These are phyloP conservation scores for Lepidium didymum DNA, from an alignment of 345 rosid species.

Conservation along the genomic window DNA sequence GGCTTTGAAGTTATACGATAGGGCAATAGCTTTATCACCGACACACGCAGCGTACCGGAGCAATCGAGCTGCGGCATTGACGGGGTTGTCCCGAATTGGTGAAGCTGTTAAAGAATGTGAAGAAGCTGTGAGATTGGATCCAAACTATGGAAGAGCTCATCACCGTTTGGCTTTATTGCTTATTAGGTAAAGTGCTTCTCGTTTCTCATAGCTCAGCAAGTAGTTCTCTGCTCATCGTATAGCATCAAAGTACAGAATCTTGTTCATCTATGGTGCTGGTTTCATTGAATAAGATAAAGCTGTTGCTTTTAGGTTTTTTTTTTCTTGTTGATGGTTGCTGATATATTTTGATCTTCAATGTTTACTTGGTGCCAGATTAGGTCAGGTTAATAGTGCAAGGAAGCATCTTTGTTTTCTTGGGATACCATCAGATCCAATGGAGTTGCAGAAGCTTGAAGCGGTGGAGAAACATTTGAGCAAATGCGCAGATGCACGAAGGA, in stretches of 20 bases:
- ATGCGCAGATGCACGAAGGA: constrained; percentile 65
- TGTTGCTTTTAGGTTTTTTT: background rate
- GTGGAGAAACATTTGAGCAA: constrained; percentile 68
- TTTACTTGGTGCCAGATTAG: constrained; percentile 50
- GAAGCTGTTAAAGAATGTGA: constrained; percentile 89
- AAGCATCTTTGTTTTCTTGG: constrained; percentile 50
- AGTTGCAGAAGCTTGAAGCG: constrained; percentile 64
- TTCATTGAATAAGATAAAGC: background rate
- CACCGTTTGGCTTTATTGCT: constrained; percentile 71
- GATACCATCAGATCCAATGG: constrained; percentile 49
- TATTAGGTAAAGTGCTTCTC: constrained; percentile 43
- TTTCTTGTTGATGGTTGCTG: background rate
- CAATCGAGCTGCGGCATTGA: constrained; percentile 87
- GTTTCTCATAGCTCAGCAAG: background rate
- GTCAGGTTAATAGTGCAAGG: constrained; percentile 73
- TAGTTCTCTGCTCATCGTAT: background rate
- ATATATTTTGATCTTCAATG: background rate
- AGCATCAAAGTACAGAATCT: no score
- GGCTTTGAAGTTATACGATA: constrained; percentile 71
- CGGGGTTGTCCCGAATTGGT: constrained; percentile 48
- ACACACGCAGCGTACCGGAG: constrained; percentile 71
- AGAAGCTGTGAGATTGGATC: constrained; percentile 82
- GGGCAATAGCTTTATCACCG: constrained; percentile 69
- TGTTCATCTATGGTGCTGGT: background rate
- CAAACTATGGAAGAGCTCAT: constrained; percentile 80